These are phyloP conservation scores for Salix caprea DNA, from an alignment of 345 rosid genomes.

Conservation along the genomic window DNA sequence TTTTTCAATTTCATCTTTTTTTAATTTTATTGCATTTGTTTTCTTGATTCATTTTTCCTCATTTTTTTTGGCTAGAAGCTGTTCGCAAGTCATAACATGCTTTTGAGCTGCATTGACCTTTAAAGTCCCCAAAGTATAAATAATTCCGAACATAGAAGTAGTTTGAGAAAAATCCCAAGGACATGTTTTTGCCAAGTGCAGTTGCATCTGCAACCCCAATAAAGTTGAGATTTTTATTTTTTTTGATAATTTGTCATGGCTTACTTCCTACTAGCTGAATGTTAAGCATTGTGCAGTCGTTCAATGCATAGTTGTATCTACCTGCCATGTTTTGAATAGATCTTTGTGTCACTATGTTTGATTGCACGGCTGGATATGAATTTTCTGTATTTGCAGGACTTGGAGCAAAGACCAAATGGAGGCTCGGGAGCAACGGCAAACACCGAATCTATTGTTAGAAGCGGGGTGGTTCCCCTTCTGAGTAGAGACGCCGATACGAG, in stretches of 20 bases:
- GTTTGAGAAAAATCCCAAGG: background rate
- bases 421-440: slow-evolving; percentile 15
- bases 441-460: slow-evolving; percentile 17
- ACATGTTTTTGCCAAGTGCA: background rate
- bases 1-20: too few relatives aligned
- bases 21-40: too few relatives aligned
- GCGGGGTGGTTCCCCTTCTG: slow-evolving; percentile 50
- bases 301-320: background rate
- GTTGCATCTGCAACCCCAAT: background rate
- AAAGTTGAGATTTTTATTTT: background rate
- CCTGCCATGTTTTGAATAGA: background rate
- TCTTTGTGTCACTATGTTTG: background rate
- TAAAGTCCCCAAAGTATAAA: background rate
- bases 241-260: background rate
- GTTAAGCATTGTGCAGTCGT: background rate
- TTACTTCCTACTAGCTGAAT: background rate
- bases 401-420: slow-evolving; percentile 26
- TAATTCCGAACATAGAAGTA: background rate
- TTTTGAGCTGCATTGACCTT: background rate
- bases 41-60: too few relatives aligned
- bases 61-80: background rate
- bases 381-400: slow-evolving; percentile 41
- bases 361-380: background rate
- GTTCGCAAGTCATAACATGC: background rate
- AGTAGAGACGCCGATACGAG: slow-evolving; percentile 48